phyloP scores from a whole-genome alignment of 176 grass and related monocot genomes.

The Lolium perenne region DNA sequence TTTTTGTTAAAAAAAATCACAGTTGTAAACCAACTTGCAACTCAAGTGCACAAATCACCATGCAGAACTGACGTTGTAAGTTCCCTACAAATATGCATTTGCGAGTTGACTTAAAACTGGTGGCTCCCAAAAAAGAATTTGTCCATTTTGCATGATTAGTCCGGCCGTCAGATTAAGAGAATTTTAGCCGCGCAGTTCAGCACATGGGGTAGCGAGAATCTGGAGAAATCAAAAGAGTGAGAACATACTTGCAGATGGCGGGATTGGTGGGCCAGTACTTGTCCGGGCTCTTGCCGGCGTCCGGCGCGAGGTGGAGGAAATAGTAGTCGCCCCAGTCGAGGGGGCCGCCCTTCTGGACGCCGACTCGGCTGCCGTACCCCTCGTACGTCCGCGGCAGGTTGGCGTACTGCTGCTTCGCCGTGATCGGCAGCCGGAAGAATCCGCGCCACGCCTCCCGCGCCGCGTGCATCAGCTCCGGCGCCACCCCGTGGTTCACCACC shows the following conservation, averaged over 20 bases:
- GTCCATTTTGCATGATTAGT: background rate
- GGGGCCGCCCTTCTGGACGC: constrained; percentile 76
- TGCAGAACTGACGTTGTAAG: too few relatives aligned
- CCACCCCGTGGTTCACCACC: constrained; percentile 82
- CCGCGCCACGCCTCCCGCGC: constrained; percentile 65
- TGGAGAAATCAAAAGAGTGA: background rate
- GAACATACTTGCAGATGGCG: constrained; percentile 60
- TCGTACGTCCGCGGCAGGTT: constrained; percentile 86
- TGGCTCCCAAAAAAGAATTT: background rate
- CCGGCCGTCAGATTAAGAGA: background rate
- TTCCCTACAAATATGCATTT: background rate
- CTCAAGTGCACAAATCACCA: too few relatives aligned
- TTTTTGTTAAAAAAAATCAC: too few relatives aligned
- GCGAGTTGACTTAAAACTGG: background rate
- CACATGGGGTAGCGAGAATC: background rate
- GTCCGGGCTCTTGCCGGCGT: constrained; percentile 43
- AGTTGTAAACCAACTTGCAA: too few relatives aligned
- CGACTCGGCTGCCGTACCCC: constrained; percentile 88
- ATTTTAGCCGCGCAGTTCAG: background rate
- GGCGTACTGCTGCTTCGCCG: constrained; percentile 66
- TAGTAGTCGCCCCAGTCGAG: constrained; percentile 98
- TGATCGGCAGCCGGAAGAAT: constrained; percentile 70
- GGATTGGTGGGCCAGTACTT: constrained; percentile 68
- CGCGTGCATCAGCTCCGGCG: constrained; percentile 55
- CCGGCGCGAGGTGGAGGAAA: constrained; percentile 74